Evolutionary conservation across 2,329 filamentous ascomycete genomes (phyloP).

Genomic region (Colletotrichum chlorophyti): DNA sequence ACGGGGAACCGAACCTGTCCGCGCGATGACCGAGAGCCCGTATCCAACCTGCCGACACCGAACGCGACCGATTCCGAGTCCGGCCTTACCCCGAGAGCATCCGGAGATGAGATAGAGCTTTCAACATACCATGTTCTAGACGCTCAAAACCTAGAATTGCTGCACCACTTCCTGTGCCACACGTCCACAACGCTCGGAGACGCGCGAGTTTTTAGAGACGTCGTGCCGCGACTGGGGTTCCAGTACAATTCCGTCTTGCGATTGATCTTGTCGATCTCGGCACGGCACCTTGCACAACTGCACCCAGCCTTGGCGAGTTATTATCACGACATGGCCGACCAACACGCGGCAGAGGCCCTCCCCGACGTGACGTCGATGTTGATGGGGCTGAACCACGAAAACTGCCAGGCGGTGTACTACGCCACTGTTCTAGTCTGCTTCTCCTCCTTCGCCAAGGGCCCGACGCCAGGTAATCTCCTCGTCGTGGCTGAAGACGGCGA

Average conservation of each 20-base stretch:
- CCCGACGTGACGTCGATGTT: constrained; percentile 28
- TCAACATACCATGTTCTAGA: constrained; percentile 3
- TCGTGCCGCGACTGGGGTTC: constrained; percentile 33
- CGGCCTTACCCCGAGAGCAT: background rate
- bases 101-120: background rate
- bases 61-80: background rate
- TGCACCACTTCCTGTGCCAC: constrained; percentile 33
- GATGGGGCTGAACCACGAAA: constrained; percentile 20
- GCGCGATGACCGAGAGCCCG: background rate
- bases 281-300: constrained; percentile 29
- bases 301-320: background rate
- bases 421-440: constrained; percentile 32
- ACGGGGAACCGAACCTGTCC: background rate
- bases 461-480: constrained; percentile 22
- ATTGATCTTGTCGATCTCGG: constrained; percentile 31
- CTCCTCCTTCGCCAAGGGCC: constrained; percentile 23
- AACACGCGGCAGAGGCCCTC: constrained; percentile 27
- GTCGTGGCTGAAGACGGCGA: constrained; percentile 26
- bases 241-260: constrained; percentile 31
- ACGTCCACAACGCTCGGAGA: constrained; percentile 29
- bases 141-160: constrained; percentile 33
- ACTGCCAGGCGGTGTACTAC: constrained; percentile 31
- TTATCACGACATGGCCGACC: constrained; percentile 27
- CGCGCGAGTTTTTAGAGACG: constrained; percentile 26
- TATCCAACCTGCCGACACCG: background rate